Evolutionary conservation across 2,329 filamentous ascomycete species (phyloP), one percentile per base, ranked within the genome.

Genomic region (Pseudogymnoascus verrucosus): DNA sequence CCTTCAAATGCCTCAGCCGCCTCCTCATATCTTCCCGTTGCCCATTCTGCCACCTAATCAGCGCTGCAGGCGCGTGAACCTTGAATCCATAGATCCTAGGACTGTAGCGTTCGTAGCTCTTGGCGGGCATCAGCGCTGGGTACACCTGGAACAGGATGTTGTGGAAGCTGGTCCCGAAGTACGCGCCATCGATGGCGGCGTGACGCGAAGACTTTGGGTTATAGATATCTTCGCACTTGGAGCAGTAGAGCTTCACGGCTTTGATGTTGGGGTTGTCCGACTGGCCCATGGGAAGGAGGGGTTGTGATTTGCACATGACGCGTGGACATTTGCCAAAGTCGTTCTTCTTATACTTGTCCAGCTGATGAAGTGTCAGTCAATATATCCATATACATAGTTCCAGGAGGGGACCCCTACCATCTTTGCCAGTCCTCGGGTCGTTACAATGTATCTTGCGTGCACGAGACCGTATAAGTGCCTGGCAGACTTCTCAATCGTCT

Each of bases 81-180:
- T 91, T 91, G 82, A 99, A 99, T 36, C 95, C 95, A 75, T 95
- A 99, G 65, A 96, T 89, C 64, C 90, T 86, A 23, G 95, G 95
- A 64, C 93, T 85, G 77, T 98, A 97, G 69, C 95, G 86, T 68
- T 91, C 87, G 67, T 87, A 82, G 70, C 86, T 91, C 82, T 98
- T 99, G 69, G 86, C 81, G 2, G 95, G 95, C 61, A 96, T 86
- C 70, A 99, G 83, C 23, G 90, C 87, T 5, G 95, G 93, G 75
- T 98, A 98, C 63, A 99, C 95, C 76, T 99, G 95, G 81, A 99
- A 98, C 67, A 99, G 86, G 77, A 99, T 97, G 78, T 97, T 97
- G 82, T 97, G 93, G 82, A 99, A 99, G 2, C 91, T 96, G 59
- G 93, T 93, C 70, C 95, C 95, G 70, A 99, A 99, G 82, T 98